A percentile compares a stretch with the other conserved stretches of the same genome.
phyloP scores from a whole-genome alignment of 345 rosid species.

The Draba incana region DNA sequence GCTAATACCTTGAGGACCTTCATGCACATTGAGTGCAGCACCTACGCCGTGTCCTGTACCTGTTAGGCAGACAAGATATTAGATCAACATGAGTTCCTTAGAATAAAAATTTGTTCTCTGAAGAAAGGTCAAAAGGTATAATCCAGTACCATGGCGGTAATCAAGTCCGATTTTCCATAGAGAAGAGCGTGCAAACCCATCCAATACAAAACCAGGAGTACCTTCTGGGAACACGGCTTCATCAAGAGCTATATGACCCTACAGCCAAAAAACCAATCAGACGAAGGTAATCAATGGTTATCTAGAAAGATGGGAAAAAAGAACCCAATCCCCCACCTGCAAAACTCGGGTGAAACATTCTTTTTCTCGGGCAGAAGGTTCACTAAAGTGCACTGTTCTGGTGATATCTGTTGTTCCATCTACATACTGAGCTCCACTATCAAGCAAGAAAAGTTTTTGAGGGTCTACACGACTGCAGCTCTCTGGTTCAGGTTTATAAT shows the following conservation, averaged over 20 bases:
- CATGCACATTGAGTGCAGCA: constrained; percentile 94
- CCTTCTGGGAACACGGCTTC: constrained; percentile 88
- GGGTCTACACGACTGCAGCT: constrained; percentile 82
- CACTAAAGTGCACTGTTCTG: constrained; percentile 89
- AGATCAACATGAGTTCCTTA: constrained; percentile 21
- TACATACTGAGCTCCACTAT: constrained; percentile 94
- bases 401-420: constrained; percentile 99
- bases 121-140: constrained; percentile 20
- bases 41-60: constrained; percentile 99
- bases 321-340: constrained; percentile 51
- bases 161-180: constrained; percentile 98
- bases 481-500: constrained; percentile 83
- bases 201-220: constrained; percentile 94
- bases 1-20: constrained; percentile 98
- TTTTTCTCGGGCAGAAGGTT: constrained; percentile 76
- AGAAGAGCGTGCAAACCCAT: constrained; percentile 88
- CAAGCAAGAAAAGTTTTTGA: constrained; percentile 74
- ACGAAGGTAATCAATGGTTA: constrained; percentile 1
- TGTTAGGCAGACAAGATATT: constrained; percentile 42
- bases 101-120: neutral
- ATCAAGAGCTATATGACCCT: constrained; percentile 99
- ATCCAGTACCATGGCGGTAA: constrained; percentile 80
- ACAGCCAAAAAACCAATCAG: constrained; percentile 37
- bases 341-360: constrained; percentile 95
- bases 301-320: constrained; percentile 12